Evolutionary conservation across 2,329 filamentous ascomycete species (phyloP).

Genomic region (Calonectria multiphialidica): DNA sequence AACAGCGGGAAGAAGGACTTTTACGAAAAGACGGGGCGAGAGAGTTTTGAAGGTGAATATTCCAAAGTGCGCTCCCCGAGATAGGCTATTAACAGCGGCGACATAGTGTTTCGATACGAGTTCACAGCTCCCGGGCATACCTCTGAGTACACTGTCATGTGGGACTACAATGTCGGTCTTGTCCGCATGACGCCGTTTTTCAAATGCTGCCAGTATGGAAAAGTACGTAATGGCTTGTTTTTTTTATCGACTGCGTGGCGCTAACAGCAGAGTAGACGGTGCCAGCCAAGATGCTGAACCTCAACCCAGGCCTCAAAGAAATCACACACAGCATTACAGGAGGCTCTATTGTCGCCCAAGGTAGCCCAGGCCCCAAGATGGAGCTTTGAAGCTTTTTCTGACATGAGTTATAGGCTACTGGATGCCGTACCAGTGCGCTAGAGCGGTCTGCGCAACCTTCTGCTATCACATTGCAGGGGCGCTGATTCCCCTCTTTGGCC

Average conservation of each 20-base stretch:
- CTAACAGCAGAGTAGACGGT: constrained; percentile 74
- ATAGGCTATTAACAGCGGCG: neutral
- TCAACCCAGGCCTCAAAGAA: constrained; percentile 86
- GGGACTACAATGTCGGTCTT: constrained; percentile 96
- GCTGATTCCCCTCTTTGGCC: constrained; percentile 91
- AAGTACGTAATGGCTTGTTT: constrained; percentile 66
- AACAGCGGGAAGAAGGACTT: constrained; percentile 95
- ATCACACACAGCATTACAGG: constrained; percentile 96
- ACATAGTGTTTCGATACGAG: constrained; percentile 67
- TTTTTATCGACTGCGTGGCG: neutral
- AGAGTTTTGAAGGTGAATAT: constrained; percentile 84
- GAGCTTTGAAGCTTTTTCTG: constrained; percentile 4
- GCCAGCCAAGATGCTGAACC: constrained; percentile 83
- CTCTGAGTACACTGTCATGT: constrained; percentile 83
- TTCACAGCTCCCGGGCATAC: constrained; percentile 79
- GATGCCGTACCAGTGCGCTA: constrained; percentile 92
- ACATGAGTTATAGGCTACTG: constrained; percentile 81
- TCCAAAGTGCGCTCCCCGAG: neutral
- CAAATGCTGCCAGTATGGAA: constrained; percentile 88
- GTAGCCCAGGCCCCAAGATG: constrained; percentile 58
- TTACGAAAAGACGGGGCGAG: constrained; percentile 84
- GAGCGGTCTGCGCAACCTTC: constrained; percentile 89
- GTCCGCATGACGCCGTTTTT: constrained; percentile 96
- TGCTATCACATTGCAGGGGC: constrained; percentile 87
- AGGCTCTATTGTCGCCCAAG: constrained; percentile 90